Evolutionary conservation across 169 alveolate genomes (phyloP).

Genomic region (Plasmodium berghei): DNA sequence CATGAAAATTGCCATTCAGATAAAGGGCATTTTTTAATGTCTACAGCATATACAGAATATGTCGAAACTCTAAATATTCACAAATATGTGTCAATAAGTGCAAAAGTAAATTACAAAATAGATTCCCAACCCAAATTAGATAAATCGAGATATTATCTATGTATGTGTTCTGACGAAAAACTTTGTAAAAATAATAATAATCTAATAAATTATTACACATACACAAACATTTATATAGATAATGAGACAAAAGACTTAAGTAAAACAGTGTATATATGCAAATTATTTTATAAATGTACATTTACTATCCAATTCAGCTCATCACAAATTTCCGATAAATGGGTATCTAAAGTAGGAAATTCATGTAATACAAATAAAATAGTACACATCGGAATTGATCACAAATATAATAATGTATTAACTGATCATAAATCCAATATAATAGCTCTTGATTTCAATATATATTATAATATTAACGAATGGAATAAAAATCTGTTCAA

Average conservation of each 20-base stretch:
- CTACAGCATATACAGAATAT: not conserved
- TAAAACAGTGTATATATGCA: conserved; percentile 28
- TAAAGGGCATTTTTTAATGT: conserved; percentile 22
- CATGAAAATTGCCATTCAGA: conserved; percentile 46
- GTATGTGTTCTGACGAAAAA: conserved; percentile 66
- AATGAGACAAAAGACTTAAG: conserved; percentile 18
- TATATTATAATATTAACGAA: conserved; percentile 15
- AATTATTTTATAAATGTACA: conserved; percentile 30
- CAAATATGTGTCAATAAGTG: not conserved
- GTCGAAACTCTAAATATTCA: too few species aligned
- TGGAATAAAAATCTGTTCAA: conserved; percentile 34
- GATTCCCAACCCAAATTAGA: conserved; percentile 16
- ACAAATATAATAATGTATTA: conserved; percentile 13
- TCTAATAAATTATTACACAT: conserved; percentile 17
- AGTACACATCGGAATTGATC: conserved; percentile 21
- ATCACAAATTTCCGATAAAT: conserved; percentile 16
- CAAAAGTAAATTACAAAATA: conserved; percentile 1
- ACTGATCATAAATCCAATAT: conserved; percentile 20
- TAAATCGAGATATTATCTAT: conserved; percentile 41
- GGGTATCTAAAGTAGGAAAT: conserved; percentile 55
- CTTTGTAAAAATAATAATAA: conserved; percentile 13
- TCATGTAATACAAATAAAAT: conserved; percentile 44
- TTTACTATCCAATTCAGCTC: conserved; percentile 29
- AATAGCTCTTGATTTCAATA: conserved; percentile 26
- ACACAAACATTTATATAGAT: conserved; percentile 29